phyloP scores from a whole-genome alignment of 1,284 basidiomycete genomes.

The Lentinus polychrous region DNA sequence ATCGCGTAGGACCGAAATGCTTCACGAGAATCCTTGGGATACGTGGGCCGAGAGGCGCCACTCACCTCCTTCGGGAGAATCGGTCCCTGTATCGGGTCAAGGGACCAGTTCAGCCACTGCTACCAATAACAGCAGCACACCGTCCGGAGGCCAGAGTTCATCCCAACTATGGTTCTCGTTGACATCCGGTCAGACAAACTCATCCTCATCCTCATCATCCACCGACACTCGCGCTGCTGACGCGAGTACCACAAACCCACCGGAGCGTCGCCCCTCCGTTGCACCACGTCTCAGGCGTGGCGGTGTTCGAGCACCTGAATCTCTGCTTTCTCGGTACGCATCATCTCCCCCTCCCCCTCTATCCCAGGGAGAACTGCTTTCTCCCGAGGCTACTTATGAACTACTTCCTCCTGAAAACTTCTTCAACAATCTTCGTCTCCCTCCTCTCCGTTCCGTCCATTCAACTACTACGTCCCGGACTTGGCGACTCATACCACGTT shows the following conservation, averaged over 20 bases:
- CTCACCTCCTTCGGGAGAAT: too few relatives aligned
- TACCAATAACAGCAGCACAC: too few relatives aligned
- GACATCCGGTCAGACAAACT: slow-evolving; percentile 10
- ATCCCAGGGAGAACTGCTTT: not conserved
- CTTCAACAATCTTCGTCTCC: too few relatives aligned
- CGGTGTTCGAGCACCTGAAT: slow-evolving; percentile 52
- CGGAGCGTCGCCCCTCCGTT: slow-evolving; percentile 11
- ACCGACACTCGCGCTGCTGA: slow-evolving; percentile 11
- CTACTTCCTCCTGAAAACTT: too few relatives aligned
- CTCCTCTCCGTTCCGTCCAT: too few relatives aligned
- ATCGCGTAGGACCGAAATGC: not conserved
- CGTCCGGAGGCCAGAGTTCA: slow-evolving; percentile 15
- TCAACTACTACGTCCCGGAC: too few relatives aligned
- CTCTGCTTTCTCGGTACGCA: slow-evolving; percentile 39
- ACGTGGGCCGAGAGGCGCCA: too few relatives aligned
- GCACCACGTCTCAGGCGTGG: slow-evolving; percentile 51
- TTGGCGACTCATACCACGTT: too few relatives aligned
- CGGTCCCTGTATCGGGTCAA: too few relatives aligned
- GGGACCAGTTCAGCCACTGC: too few relatives aligned
- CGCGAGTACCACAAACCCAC: slow-evolving; percentile 4
- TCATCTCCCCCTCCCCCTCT: slow-evolving; percentile 23
- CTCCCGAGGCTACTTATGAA: too few relatives aligned
- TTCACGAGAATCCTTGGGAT: not conserved
- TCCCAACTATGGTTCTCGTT: slow-evolving; percentile 23
- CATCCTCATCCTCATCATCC: not conserved